These are phyloP conservation scores for Rhodotorula paludigena DNA, from an alignment of 768 basidiomycete species.

Conservation along the genomic window DNA sequence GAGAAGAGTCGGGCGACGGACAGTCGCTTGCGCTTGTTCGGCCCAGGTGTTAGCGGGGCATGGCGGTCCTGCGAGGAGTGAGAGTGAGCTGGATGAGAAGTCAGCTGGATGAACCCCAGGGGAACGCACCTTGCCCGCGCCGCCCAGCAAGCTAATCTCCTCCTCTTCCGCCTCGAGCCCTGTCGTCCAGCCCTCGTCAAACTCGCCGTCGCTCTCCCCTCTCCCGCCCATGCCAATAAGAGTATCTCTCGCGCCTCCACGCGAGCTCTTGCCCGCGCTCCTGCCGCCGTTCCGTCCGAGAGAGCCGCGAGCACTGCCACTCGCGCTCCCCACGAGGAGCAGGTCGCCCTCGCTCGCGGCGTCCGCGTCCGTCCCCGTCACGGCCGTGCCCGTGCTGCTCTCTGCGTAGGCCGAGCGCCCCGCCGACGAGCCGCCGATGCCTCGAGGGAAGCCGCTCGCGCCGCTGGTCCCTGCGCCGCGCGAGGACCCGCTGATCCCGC, in stretches of 20 bases:
- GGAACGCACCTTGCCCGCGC: conserved; percentile 17
- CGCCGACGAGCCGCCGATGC: background rate
- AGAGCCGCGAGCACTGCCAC: background rate
- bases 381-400: background rate
- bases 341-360: conserved; percentile 1
- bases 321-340: background rate
- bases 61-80: background rate
- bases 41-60: background rate
- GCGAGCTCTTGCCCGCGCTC: background rate
- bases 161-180: conserved; percentile 27
- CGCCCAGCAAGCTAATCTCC: conserved; percentile 18
- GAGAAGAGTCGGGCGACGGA: conserved; percentile 1
- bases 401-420: background rate
- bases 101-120: background rate
- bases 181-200: conserved; percentile 40
- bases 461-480: background rate
- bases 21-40: background rate
- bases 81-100: fast-evolving
- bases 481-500: background rate
- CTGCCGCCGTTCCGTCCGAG: background rate
- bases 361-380: background rate
- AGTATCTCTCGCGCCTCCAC: background rate
- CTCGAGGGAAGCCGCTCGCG: background rate
- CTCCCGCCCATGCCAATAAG: conserved; percentile 7
- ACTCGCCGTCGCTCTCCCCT: conserved; percentile 41